phyloP scores from a whole-genome alignment of 2,329 filamentous ascomycete species.

The Alternaria sp. region DNA sequence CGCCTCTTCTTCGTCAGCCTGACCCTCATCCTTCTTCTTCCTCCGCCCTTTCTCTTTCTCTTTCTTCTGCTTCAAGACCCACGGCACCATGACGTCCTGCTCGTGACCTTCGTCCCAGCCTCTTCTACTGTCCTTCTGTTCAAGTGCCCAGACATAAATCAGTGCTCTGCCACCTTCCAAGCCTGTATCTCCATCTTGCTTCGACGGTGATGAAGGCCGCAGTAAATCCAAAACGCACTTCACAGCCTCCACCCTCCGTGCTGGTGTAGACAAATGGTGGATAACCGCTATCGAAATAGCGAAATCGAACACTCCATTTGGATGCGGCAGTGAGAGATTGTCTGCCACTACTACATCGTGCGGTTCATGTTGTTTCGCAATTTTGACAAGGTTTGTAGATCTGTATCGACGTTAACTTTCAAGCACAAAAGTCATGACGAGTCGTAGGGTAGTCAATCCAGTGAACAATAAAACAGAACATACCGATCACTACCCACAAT shows the following conservation, averaged over 20 bases:
- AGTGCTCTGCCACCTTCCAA: conserved; percentile 67
- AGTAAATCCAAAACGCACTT: conserved; percentile 73
- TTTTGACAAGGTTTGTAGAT: conserved; percentile 64
- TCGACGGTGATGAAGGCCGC: conserved; percentile 21
- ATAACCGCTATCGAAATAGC: conserved; percentile 93
- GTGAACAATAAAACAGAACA: conserved; percentile 37
- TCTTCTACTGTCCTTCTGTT: conserved; percentile 83
- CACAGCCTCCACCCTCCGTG: conserved; percentile 75
- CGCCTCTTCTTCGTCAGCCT: background rate
- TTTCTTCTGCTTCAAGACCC: conserved; percentile 70
- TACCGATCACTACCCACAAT: conserved; percentile 87
- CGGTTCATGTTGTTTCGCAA: conserved; percentile 61
- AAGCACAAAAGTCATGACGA: background rate
- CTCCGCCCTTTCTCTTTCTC: conserved; percentile 33
- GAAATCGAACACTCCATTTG: conserved; percentile 73
- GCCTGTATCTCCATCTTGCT: background rate
- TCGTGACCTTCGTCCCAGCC: conserved; percentile 85
- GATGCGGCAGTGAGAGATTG: conserved; percentile 82
- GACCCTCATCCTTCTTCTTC: conserved; percentile 1
- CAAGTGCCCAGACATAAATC: conserved; percentile 93
- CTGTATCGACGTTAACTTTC: conserved; percentile 41
- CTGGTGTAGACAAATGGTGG: conserved; percentile 85
- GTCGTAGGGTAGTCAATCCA: background rate
- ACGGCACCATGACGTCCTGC: conserved; percentile 95
- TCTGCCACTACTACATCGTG: conserved; percentile 81